Evolutionary conservation across 345 rosid genomes (phyloP).

Genomic region (Limnanthes douglasii): DNA sequence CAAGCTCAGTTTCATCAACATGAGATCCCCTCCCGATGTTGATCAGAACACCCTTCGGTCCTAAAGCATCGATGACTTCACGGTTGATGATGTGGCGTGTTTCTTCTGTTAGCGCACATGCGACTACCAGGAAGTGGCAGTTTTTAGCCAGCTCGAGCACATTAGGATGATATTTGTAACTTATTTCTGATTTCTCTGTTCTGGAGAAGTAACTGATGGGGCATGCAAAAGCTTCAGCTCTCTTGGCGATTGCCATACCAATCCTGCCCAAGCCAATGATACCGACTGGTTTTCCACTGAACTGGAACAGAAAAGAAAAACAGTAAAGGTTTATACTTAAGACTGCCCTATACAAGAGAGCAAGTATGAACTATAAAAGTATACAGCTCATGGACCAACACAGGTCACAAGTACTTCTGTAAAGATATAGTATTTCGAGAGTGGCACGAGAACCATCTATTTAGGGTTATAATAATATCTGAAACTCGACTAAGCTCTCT

Average conservation of each 20-base stretch:
- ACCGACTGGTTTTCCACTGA: conserved; percentile 50
- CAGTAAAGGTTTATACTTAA: too few relatives aligned
- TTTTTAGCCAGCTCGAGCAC: conserved; percentile 40
- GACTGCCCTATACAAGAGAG: too few relatives aligned
- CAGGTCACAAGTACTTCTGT: too few relatives aligned
- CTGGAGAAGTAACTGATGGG: conserved; percentile 50
- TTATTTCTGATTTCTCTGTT: conserved; percentile 22
- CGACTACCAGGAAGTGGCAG: conserved; percentile 48
- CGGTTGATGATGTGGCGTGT: conserved; percentile 39
- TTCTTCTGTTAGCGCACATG: conserved; percentile 41
- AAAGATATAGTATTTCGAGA: too few relatives aligned
- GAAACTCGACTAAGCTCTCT: too few relatives aligned
- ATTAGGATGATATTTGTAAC: conserved; percentile 37
- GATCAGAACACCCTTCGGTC: conserved; percentile 51
- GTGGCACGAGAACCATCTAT: too few relatives aligned
- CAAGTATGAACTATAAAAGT: too few relatives aligned
- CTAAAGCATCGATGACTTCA: conserved; percentile 50
- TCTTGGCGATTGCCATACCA: conserved; percentile 51
- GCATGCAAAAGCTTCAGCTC: conserved; percentile 67
- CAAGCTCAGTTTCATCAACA: conserved; percentile 46
- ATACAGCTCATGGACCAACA: too few relatives aligned
- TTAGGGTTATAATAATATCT: too few relatives aligned
- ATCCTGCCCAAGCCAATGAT: conserved; percentile 66
- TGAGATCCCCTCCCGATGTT: conserved; percentile 54
- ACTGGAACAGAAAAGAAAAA: conserved; percentile 21